Base-by-base conservation (phyloP, 495 filamentous ascomycete species). In the Hamigera avellanea region DNA sequence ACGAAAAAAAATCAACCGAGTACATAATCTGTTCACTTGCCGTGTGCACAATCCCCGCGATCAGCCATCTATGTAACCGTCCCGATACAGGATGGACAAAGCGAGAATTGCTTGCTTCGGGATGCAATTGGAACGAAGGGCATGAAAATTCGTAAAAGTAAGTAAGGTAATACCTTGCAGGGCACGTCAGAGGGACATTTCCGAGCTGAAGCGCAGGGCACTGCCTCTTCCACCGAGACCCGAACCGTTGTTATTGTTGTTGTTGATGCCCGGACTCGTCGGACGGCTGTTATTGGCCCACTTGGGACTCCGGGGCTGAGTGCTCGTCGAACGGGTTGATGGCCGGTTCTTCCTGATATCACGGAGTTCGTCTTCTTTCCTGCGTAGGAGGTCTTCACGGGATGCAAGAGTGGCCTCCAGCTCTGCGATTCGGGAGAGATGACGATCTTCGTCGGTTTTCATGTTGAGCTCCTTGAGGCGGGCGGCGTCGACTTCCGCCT, bases 331-430 rank as follows among this genome's bases (percentile, higher is more conserved):
- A 14, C 64, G 62, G 19, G 62, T 68, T 0, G 61, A 61, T 1
- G 64, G 64, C 0, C 64, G 61, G 27, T 65, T 64, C 35, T 69
- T 52, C 61, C 69, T 52, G 39, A 73, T 51, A 42, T 78, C 65
- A 43, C 70, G 57, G 44, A 83, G 57, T 38, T 81, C 79, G 0
- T 71, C 61, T 40, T 85, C 79, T 32, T 78, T 71, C 19, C 72
- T 66, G 14, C 56, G 56, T 10, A 81, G 49, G 1, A 75, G 45
- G n/a, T 59, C 66, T 8, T 75, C 65, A 8, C 62, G 54, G 6
- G 48, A 41, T 19, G 43, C 45, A 1, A 72, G 46, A 2, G 36
- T 54, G 1, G 48, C 26, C 42, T 76, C 70, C 10, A 76, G 53
- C 35, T 80, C 70, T 12, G 50, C 51, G n/a, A 80, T 47, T 14